Percentiles rank a stretch among this genome's conserved stretches.
Conservation (phyloP, 2,329 filamentous ascomycete genomes). For the Bipolaris victoriae region DNA sequence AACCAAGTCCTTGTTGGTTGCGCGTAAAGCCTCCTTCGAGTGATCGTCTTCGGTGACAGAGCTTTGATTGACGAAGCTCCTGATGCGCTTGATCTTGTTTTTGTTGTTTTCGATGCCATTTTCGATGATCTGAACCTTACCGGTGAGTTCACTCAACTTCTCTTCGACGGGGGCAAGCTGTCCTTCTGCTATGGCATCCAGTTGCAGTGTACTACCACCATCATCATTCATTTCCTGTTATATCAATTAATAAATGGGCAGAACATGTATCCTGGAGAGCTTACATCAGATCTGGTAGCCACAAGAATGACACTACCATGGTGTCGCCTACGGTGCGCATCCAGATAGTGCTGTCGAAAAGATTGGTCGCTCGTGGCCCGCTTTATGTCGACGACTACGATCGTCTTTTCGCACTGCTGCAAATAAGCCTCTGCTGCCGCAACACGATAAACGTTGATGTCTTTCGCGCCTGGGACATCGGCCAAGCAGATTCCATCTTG, state of each 20-base stretch:
- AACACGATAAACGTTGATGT: constrained; percentile 23
- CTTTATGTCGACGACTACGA: constrained; percentile 27
- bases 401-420: constrained; percentile 25
- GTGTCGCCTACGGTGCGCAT: constrained; percentile 21
- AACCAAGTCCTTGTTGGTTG: constrained; percentile 3
- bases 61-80: neutral
- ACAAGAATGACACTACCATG: constrained; percentile 31
- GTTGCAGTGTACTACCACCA: constrained; percentile 1
- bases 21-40: neutral
- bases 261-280: neutral
- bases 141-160: neutral
- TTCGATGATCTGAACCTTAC: neutral
- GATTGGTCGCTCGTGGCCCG: constrained; percentile 14
- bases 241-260: neutral
- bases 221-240: constrained; percentile 15
- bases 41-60: neutral
- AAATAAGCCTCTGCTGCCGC: constrained; percentile 20
- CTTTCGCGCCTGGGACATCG: constrained; percentile 24
- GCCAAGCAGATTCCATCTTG: constrained; percentile 12
- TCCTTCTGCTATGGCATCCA: constrained; percentile 5
- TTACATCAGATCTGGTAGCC: constrained; percentile 25
- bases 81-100: constrained; percentile 3
- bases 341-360: constrained; percentile 17
- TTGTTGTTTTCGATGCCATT: constrained; percentile 1
- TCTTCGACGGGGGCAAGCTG: constrained; percentile 5